Conservation (phyloP, 78 protist species). For the Dictyostelium discoideum region DNA sequence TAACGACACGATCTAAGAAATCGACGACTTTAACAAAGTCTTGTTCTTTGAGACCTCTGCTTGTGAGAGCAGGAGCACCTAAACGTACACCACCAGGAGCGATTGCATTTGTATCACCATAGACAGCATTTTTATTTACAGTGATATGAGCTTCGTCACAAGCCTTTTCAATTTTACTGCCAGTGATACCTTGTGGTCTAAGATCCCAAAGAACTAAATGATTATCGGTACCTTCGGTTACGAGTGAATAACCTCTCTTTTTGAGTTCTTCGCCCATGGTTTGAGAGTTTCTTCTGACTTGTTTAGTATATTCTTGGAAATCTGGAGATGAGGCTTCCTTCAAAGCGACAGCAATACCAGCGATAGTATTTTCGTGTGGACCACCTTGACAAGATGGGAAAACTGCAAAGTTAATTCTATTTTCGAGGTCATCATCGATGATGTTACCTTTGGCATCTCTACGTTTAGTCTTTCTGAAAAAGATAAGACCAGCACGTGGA, state of each 20-base stretch:
- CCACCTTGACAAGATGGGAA: constrained; percentile 99
- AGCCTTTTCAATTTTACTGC: constrained; percentile 95
- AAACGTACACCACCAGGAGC: constrained; percentile 98
- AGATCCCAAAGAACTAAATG: constrained; percentile 98
- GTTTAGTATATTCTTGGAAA: constrained; percentile 91
- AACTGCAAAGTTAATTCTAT: constrained; percentile 93
- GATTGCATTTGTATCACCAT: constrained; percentile 95
- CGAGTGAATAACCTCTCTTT: constrained; percentile 93
- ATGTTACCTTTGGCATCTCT: constrained; percentile 55
- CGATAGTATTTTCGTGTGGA: constrained; percentile 99
- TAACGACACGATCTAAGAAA: constrained; percentile 88
- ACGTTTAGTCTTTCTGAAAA: constrained; percentile 93
- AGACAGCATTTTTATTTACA: constrained; percentile 98
- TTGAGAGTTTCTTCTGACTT: constrained; percentile 90
- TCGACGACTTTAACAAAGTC: constrained; percentile 96
- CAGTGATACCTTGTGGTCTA: constrained; percentile 93
- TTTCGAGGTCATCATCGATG: constrained; percentile 83
- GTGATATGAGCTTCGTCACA: constrained; percentile 94
- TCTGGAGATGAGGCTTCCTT: constrained; percentile 91
- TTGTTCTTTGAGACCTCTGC: constrained; percentile 93
- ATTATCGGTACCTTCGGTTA: constrained; percentile 98
- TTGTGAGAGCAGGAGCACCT: constrained; percentile 96
- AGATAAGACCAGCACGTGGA: constrained; percentile 99
- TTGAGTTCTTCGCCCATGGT: constrained; percentile 89
- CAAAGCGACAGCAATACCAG: constrained; percentile 97